Evolutionary conservation across 2,329 filamentous ascomycete genomes (phyloP).

Genomic region (Aaosphaeria arxii): DNA sequence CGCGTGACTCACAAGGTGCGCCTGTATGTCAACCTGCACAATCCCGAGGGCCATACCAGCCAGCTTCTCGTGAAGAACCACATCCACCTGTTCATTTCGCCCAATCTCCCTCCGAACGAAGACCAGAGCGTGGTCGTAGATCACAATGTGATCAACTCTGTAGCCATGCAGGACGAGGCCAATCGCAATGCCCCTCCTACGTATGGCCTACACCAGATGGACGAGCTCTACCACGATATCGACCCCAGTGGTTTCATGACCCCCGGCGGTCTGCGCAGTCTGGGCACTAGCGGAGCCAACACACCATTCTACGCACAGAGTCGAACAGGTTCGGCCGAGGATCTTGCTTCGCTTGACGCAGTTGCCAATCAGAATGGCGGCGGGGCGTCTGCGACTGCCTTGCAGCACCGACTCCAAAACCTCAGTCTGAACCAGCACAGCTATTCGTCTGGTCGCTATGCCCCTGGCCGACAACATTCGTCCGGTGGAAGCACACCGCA

Average conservation of each 20-base stretch:
- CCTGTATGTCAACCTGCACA: constrained; percentile 85
- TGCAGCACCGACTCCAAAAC: constrained; percentile 67
- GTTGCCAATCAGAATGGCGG: constrained; percentile 30
- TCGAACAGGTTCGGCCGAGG: constrained; percentile 76
- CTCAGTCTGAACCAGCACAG: constrained; percentile 41
- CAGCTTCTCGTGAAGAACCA: constrained; percentile 91
- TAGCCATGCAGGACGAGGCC: constrained; percentile 53
- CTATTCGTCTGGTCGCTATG: constrained; percentile 19
- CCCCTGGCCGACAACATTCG: constrained; percentile 21
- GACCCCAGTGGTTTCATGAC: constrained; percentile 80
- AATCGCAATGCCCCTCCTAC: constrained; percentile 77
- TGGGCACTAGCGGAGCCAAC: constrained; percentile 55
- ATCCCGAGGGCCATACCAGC: constrained; percentile 91
- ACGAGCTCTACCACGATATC: constrained; percentile 86
- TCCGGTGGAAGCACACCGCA: constrained; percentile 36
- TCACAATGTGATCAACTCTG: constrained; percentile 34
- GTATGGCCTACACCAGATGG: constrained; percentile 86
- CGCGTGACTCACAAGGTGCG: constrained; percentile 92
- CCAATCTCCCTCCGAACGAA: constrained; percentile 84
- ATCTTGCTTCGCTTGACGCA: constrained; percentile 61
- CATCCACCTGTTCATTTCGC: constrained; percentile 91
- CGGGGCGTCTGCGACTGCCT: constrained; percentile 54
- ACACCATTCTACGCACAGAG: constrained; percentile 74
- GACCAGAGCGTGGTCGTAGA: constrained; percentile 67
- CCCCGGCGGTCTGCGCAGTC: constrained; percentile 60